Evolutionary conservation across 108 stramenopile genomes (phyloP).

Genomic region (Nannochloropsis gaditana): DNA sequence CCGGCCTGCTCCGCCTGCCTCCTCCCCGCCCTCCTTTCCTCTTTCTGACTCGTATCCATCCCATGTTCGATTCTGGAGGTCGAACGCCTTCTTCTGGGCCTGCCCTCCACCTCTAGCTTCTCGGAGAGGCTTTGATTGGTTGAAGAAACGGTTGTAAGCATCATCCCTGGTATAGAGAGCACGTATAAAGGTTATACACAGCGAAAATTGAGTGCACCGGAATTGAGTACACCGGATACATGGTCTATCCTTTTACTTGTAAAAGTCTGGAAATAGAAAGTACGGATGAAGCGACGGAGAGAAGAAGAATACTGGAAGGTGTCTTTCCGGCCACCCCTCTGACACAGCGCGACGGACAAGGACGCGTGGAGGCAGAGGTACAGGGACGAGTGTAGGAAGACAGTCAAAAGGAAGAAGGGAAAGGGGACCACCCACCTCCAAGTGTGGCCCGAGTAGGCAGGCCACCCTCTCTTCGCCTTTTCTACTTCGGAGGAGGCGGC

Average conservation of each 20-base stretch:
- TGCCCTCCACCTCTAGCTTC: neutral
- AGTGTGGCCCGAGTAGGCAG: neutral
- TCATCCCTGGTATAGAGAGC: neutral
- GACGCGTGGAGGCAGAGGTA: too few species aligned
- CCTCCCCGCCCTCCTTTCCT: neutral
- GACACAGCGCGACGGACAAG: too few species aligned
- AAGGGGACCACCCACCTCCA: neutral
- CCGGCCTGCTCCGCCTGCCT: neutral
- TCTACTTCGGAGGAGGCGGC: neutral
- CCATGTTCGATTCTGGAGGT: neutral
- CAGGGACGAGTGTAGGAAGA: too few species aligned
- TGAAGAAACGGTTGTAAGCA: neutral
- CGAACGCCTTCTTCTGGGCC: neutral
- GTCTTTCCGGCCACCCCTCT: too few species aligned
- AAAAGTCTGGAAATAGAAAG: neutral
- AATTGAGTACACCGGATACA: too few species aligned
- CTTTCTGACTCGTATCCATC: neutral
- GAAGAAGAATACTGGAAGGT: neutral
- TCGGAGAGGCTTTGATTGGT: neutral
- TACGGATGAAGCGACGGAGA: neutral
- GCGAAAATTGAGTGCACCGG: too few species aligned
- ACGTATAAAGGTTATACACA: too few species aligned
- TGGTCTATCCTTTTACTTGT: too few species aligned
- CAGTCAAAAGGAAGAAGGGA: neutral
- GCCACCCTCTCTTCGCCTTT: neutral